Base-by-base conservation (phyloP, 495 filamentous ascomycete genomes). In the Podospora australis region DNA sequence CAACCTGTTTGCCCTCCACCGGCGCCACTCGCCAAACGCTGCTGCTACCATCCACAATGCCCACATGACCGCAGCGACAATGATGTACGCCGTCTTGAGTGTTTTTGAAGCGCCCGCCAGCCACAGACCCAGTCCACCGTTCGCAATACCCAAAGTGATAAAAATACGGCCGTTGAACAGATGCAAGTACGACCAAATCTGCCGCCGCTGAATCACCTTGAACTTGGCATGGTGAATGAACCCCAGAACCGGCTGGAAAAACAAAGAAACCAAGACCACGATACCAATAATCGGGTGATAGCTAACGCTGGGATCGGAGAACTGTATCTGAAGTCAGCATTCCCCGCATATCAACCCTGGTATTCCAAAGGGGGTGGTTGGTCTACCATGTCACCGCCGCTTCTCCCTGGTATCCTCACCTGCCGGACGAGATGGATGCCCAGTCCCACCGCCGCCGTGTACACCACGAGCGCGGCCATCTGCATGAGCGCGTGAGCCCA, bases 91-190 rank as follows among this genome's bases (percentile, higher is more conserved):
- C n/a, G 58, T 50, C 56, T 66, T 61, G 34, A 61, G 20, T 17
- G 39, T 49, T 34, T 46, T 25, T 10, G 49, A 42, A 2, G 56
- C 65, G 16, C 59, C 58, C 6, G 76, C 68, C 11, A 82, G 58
- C 21, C 64, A 56, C 25, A 87, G 68, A 0, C 84, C 85, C 11
- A 87, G 62, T 0, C 78, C 83, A 21, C 76, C 85, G 63, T 89
- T 88, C 46, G 85, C 70, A 38, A 87, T 76, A 1, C 80, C 86
- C 4, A 85, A 64, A 0, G 75, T 66, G 17, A 90, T 71, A 11
- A 78, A 54, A n/a, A 64, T 22, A 0, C 85, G 75, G 1, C 86
- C 85, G 52, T 76, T 71, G 81, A 84, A 84, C 34, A 84, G 70
- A 61, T 90, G 86, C 8, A 70, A 45, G 51, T 80, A 66, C 1